Base-by-base conservation (phyloP, 345 rosid genomes). In the Corchorus olitorius region DNA sequence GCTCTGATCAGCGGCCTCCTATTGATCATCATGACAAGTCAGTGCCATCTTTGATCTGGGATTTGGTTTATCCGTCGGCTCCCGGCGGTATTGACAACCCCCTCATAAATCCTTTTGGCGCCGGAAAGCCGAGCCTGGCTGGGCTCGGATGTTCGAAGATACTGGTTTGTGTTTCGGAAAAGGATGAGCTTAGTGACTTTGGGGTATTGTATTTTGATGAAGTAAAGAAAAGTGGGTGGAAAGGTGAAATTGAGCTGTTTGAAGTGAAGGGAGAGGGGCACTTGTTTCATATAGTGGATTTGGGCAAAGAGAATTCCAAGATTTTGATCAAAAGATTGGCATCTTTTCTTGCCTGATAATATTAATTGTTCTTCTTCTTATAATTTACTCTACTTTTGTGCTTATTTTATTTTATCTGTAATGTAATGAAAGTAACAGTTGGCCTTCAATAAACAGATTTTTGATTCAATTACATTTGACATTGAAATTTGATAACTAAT, bases 151-250 rank as follows among this genome's bases (percentile, higher is more conserved):
- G 43, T 34, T 34, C 41, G 15, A 74, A 70, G 73, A 10, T 81
- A 70, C 81, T 81, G n/a, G 77, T 81, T 37, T 37, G 70, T 52
- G 83, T 39, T 39, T 4, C 43, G 6, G 43, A 39, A 6, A 39
- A 83, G 73, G 89, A 86, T 77, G 2, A 2, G 54, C 70, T 81
- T 45, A 76, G 87, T 85, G 7, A 22, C 68, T 54, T 39, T 39
- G 43, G 43, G 43, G 43, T 39, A 39, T 39, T 64, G 78, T 86
- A 80, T 43, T 56, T 6, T 46, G 52, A 82, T 7, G 37, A 34
- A 6, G 75, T 83, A 74, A 80, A 52, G 61, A 48, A 74, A 65
- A 83, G 85, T 20, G 85, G 79, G 3, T 84, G 83, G 83, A 43
- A 52, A 54, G 86, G 85, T 60, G 89, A 81, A 39, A 39, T 39